Percentiles rank a stretch among this genome's conserved stretches.
Evolutionary conservation across 352 stramenopile species (phyloP).

Genomic region (Aphanomyces cochlioides): DNA sequence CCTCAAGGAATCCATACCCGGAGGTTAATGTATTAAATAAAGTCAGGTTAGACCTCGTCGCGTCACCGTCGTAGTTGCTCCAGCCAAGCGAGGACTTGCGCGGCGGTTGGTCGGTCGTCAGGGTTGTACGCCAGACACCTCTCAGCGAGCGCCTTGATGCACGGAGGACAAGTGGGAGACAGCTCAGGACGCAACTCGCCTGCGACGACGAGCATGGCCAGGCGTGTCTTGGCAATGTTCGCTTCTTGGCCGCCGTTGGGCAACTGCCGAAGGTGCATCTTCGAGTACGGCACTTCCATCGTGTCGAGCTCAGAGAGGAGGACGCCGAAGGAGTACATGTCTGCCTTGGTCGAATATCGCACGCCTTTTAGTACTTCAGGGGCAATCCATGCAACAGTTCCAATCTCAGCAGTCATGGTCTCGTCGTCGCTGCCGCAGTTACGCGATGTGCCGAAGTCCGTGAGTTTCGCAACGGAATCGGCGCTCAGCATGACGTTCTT

Average conservation of each 20-base stretch:
- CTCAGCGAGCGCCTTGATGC: constrained; percentile 31
- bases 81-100: constrained; percentile 22
- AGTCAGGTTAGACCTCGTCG: background rate
- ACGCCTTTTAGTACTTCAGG: constrained; percentile 39
- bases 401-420: constrained; percentile 39
- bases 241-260: background rate
- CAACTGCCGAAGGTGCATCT: background rate
- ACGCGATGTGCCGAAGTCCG: constrained; percentile 36
- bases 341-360: constrained; percentile 39
- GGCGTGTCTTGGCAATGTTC: constrained; percentile 9
- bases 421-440: constrained; percentile 25
- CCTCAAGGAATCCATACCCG: constrained; percentile 24
- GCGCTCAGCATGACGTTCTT: constrained; percentile 35
- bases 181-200: constrained; percentile 32
- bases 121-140: constrained; percentile 36
- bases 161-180: constrained; percentile 32
- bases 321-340: constrained; percentile 41
- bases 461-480: constrained; percentile 38
- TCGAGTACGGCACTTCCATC: constrained; percentile 23
- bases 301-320: constrained; percentile 38
- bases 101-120: constrained; percentile 7
- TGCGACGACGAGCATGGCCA: constrained; percentile 30
- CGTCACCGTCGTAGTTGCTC: background rate
- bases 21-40: too few relatives aligned
- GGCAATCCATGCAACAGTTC: constrained; percentile 35